phyloP scores from a whole-genome alignment of 2,329 filamentous ascomycete genomes.

The Colletotrichum sp. region DNA sequence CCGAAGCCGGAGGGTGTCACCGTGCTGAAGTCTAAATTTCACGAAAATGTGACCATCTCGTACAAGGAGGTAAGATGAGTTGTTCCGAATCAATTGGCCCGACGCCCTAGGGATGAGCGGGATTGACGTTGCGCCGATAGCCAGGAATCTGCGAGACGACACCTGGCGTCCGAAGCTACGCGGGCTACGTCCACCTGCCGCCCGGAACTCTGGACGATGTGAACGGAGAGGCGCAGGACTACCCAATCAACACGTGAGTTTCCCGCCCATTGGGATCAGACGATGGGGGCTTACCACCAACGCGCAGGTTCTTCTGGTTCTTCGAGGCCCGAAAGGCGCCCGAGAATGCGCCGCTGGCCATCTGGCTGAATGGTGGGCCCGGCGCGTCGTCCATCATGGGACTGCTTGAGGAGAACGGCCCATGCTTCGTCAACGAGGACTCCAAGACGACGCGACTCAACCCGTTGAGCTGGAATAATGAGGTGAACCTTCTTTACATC shows the following conservation, averaged over 20 bases:
- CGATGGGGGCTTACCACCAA: neutral
- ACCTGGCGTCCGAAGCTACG: slow-evolving; percentile 67
- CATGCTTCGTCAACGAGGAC: slow-evolving; percentile 40
- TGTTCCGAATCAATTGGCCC: neutral
- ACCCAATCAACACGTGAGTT: slow-evolving; percentile 51
- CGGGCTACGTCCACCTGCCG: slow-evolving; percentile 66
- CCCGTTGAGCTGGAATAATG: slow-evolving; percentile 61
- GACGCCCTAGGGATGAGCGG: neutral
- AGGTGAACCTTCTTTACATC: slow-evolving; percentile 53
- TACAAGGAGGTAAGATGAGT: slow-evolving; percentile 57
- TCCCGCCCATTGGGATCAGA: neutral
- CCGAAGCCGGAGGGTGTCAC: slow-evolving; percentile 40
- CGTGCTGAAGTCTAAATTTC: slow-evolving; percentile 61
- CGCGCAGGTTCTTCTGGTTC: slow-evolving; percentile 29
- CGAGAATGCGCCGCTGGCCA: slow-evolving; percentile 48
- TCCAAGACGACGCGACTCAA: slow-evolving; percentile 54
- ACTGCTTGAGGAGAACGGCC: slow-evolving; percentile 54
- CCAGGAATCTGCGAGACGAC: slow-evolving; percentile 62
- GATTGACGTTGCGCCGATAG: slow-evolving; percentile 33
- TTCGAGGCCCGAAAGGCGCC: slow-evolving; percentile 35
- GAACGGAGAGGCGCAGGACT: slow-evolving; percentile 50
- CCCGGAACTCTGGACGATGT: slow-evolving; percentile 39
- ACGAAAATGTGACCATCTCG: slow-evolving; percentile 64
- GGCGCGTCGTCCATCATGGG: slow-evolving; percentile 55
- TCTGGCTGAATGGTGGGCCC: slow-evolving; percentile 61